Evolutionary conservation across 2,329 filamentous ascomycete genomes (phyloP).

Genomic region (Calonectria naviculata): DNA sequence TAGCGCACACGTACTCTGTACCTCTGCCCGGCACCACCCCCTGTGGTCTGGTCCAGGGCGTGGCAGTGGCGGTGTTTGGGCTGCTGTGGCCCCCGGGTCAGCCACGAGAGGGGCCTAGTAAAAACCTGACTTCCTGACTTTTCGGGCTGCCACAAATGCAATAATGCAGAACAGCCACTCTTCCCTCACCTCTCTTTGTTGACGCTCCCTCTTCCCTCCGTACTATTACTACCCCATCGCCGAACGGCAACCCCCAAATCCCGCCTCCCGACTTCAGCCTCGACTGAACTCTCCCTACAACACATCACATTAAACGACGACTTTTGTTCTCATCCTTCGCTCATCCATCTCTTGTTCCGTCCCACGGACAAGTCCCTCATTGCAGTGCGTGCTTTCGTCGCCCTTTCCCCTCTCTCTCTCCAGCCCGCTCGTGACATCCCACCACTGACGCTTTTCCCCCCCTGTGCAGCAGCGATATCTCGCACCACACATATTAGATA

Average conservation of each 20-base stretch:
- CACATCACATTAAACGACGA: slow-evolving; percentile 20
- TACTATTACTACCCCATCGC: slow-evolving; percentile 38
- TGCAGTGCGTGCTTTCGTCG: slow-evolving; percentile 42
- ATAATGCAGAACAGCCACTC: slow-evolving; percentile 32
- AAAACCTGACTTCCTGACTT: slow-evolving; percentile 44
- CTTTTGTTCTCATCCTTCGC: slow-evolving; percentile 2
- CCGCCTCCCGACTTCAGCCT: slow-evolving; percentile 41
- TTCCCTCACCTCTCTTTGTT: slow-evolving; percentile 44
- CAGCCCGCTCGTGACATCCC: slow-evolving; percentile 21
- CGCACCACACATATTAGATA: slow-evolving; percentile 40
- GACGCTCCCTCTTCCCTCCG: slow-evolving; percentile 39
- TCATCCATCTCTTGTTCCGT: slow-evolving; percentile 25
- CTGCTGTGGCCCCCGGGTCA: slow-evolving; percentile 30
- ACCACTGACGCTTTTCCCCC: slow-evolving; percentile 38
- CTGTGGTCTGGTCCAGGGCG: not conserved
- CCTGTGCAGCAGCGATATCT: slow-evolving; percentile 39
- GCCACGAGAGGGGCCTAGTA: slow-evolving; percentile 28
- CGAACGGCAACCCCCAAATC: slow-evolving; percentile 42
- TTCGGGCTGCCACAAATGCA: slow-evolving; percentile 43
- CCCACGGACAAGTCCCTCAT: slow-evolving; percentile 34
- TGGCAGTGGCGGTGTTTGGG: slow-evolving; percentile 41
- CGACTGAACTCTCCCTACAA: slow-evolving; percentile 38
- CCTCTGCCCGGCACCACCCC: slow-evolving; percentile 11
- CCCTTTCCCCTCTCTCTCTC: not conserved
- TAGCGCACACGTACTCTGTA: slow-evolving; percentile 40